Base-by-base conservation (phyloP, 441 rosid species). In the Gossypium aridum region DNA sequence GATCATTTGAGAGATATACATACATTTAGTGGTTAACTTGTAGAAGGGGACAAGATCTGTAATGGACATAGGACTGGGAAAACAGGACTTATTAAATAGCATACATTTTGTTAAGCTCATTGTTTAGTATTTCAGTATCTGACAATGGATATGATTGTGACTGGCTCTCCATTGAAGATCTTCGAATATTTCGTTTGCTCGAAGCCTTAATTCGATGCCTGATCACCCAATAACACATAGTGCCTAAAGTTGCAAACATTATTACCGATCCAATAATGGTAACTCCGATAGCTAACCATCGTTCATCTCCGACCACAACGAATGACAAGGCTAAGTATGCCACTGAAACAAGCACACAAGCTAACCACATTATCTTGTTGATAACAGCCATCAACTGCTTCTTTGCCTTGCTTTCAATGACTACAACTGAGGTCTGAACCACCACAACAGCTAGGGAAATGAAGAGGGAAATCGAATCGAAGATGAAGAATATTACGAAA, bases 311-410 rank as follows among this genome's bases (percentile, higher is more conserved):
- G 13, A 94, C 96, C 17, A 92, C 97, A 51, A 92, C 81, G 68
- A 86, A 92, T 2, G 97, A 86, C 34, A 91, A 83, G 10, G 99
- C 90, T 67, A 91, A 80, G 72, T 85, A 90, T 5, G 99, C 97
- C 1, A 91, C 96, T 1, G 98, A 91, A 47, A 93, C 70, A 25
- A 90, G 89, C 57, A 87, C 91, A 39, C 93, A 95, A 20, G 98
- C 99, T 37, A 93, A 77, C 99, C 99, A 95, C 98, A 93, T 95
- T 75, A 95, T 56, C 84, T 95, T 87, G 89, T 93, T 95, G 61
- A 95, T 93, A 5, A 93, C 73, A 2, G 94, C 94, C 98, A 95
- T 90, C 98, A 95, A 82, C 73, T 88, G 92, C 85, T 91, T 93
- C 91, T 95, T 91, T 3, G 98, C 97, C 75, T 87, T 91, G 83